Evolutionary conservation across 345 rosid species (phyloP).

Genomic region (Boechera retrofracta): DNA sequence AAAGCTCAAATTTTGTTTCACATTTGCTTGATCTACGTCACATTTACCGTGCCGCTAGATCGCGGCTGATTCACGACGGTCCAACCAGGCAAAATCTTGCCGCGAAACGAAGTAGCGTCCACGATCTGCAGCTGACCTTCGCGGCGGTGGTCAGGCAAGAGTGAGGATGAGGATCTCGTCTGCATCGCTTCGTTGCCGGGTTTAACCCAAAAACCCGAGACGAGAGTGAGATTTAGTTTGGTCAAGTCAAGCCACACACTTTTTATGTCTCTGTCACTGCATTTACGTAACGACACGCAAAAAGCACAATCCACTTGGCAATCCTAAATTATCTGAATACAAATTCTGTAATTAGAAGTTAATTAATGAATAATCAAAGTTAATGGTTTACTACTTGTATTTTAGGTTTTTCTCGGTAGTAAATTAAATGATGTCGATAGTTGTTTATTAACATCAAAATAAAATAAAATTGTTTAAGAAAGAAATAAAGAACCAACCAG

Average conservation of each 20-base stretch:
- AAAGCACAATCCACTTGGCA: slow-evolving; percentile 32
- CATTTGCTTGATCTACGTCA: slow-evolving; percentile 13
- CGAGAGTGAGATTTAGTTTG: slow-evolving; percentile 20
- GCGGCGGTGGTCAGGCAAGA: slow-evolving; percentile 9
- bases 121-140: slow-evolving; percentile 43
- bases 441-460: not conserved
- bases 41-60: slow-evolving; percentile 25
- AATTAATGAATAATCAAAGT: not conserved
- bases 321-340: not conserved
- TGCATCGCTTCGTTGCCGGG: slow-evolving; percentile 34
- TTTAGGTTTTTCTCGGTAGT: not conserved
- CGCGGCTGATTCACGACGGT: slow-evolving; percentile 29
- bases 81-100: slow-evolving; percentile 20
- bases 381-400: not conserved
- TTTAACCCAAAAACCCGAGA: slow-evolving; percentile 37
- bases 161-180: slow-evolving; percentile 45
- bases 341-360: not conserved
- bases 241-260: slow-evolving; percentile 16
- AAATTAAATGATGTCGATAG: not conserved
- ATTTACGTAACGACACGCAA: slow-evolving; percentile 19
- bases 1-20: not conserved
- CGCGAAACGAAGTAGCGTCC: slow-evolving; percentile 23
- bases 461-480: not conserved
- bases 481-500: too few relatives aligned
- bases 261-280: not conserved